Conservation (phyloP, 441 rosid species). For the Oxalis stricta region DNA sequence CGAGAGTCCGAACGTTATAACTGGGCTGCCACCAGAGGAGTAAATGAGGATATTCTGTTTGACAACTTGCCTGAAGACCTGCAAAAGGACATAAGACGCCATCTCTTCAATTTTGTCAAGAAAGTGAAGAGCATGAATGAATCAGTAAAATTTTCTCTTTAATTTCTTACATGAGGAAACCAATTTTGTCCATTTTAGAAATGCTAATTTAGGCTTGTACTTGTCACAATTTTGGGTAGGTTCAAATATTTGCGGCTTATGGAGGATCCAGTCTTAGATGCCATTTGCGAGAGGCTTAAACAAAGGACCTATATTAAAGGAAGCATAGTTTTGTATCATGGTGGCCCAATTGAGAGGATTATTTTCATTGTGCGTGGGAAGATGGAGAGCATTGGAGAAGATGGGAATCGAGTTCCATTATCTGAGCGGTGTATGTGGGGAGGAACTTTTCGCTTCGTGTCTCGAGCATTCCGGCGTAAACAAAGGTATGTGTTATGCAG, state of each 20-base stretch:
- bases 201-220: background rate
- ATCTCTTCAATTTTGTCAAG: constrained; percentile 73
- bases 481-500: constrained; percentile 26
- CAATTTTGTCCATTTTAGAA: background rate
- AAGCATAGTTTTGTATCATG: constrained; percentile 40
- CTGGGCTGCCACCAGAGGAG: constrained; percentile 95
- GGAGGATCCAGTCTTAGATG: constrained; percentile 66
- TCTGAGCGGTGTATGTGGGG: constrained; percentile 59
- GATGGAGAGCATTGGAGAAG: constrained; percentile 56
- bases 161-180: background rate
- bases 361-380: constrained; percentile 70
- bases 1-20: constrained; percentile 65
- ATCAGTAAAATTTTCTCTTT: background rate
- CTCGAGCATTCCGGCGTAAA: constrained; percentile 56
- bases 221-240: constrained; percentile 27
- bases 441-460: constrained; percentile 84
- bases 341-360: constrained; percentile 62
- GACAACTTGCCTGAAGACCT: constrained; percentile 83
- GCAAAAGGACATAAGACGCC: constrained; percentile 75
- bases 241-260: constrained; percentile 53
- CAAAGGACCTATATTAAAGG: constrained; percentile 53
- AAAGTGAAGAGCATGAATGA: constrained; percentile 21
- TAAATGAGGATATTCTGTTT: constrained; percentile 58
- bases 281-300: constrained; percentile 61
- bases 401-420: constrained; percentile 25